Percentiles rank a stretch among this genome's conserved stretches.
Conservation (phyloP, 257 asterid genomes). For the Nicotiana tabacum region DNA sequence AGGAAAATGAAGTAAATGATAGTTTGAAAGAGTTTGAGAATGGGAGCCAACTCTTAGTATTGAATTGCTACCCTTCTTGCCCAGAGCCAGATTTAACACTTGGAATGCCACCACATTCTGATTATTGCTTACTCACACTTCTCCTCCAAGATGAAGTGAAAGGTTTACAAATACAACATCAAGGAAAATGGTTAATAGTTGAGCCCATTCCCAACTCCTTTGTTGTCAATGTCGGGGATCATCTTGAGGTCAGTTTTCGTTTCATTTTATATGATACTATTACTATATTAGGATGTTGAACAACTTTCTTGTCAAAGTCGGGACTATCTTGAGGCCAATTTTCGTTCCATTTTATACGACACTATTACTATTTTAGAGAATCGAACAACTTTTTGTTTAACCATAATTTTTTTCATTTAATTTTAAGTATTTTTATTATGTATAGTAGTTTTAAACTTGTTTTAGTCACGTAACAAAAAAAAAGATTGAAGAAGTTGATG, state of each 20-base stretch:
- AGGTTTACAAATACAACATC: slow-evolving; percentile 34
- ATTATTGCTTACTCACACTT: slow-evolving; percentile 33
- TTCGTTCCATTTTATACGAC: no score
- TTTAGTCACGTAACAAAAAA: no score
- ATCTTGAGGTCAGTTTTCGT: slow-evolving; percentile 25
- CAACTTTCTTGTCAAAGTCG: neutral
- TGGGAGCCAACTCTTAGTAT: slow-evolving; percentile 34
- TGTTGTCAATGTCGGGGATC: slow-evolving; percentile 40
- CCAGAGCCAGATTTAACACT: slow-evolving; percentile 40
- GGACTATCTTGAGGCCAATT: no score
- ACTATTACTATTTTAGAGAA: no score
- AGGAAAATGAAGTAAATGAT: neutral
- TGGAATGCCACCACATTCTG: slow-evolving; percentile 42
- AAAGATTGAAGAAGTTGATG: neutral
- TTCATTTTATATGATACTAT: rapidly evolving
- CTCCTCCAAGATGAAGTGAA: slow-evolving; percentile 34
- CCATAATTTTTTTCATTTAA: neutral
- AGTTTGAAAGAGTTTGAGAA: slow-evolving; percentile 17
- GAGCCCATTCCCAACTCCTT: slow-evolving; percentile 30
- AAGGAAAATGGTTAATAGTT: slow-evolving; percentile 24
- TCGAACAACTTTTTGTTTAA: neutral
- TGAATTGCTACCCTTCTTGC: slow-evolving; percentile 30
- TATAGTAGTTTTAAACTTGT: no score
- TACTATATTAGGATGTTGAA: neutral
- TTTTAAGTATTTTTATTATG: neutral